Base-by-base conservation (phyloP, 176 grass and related monocot genomes). In the Oryza punctata region DNA sequence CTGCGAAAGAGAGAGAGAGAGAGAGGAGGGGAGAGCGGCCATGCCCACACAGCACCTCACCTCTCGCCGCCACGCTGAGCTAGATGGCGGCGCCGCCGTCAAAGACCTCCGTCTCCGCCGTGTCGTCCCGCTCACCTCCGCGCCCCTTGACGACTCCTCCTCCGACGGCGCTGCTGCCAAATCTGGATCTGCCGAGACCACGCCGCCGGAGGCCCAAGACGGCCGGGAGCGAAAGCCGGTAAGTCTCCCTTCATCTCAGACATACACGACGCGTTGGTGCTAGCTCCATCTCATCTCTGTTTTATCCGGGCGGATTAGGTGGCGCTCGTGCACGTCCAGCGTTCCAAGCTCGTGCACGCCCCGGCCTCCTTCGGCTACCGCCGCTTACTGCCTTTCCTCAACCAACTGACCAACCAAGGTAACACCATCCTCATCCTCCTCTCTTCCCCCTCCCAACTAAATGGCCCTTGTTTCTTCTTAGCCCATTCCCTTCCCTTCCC, bases 101-200 rank as follows among this genome's bases (percentile, higher is more conserved):
- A 96, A 87, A 72, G 93, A 99, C 76, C 93, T 94, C 28, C 93
- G 93, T 57, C 15, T 87, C 80, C 88, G 52, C 41, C 91, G 93
- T 15, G 89, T 94, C 41, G 72, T 93, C 64, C 90, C 89, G 21
- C 91, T 81, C 6, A 65, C 91, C 43, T 66, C 85, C 80, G 63
- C 74, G 60, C 45, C 87, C 5, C 64, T 78, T 60, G 6, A 57
- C 19, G 80, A 83, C 21, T 14, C 73, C 13, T 65, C 86, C 76
- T 77, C 85, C 16, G 69, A 63, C 0, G 29, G 12, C 38, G 10
- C 47, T 33, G 50, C 30, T 12, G 52, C 63, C 12, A 84, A 65
- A 78, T 65, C 67, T 10, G 54, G 4, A 41, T 57, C 70, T 26
- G 67, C 73, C 28, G 37, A 78, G 59, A 83, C 28, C 73, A 82